Base-by-base conservation (phyloP, 2,329 filamentous ascomycete species). In the Pseudogymnoascus sp. region DNA sequence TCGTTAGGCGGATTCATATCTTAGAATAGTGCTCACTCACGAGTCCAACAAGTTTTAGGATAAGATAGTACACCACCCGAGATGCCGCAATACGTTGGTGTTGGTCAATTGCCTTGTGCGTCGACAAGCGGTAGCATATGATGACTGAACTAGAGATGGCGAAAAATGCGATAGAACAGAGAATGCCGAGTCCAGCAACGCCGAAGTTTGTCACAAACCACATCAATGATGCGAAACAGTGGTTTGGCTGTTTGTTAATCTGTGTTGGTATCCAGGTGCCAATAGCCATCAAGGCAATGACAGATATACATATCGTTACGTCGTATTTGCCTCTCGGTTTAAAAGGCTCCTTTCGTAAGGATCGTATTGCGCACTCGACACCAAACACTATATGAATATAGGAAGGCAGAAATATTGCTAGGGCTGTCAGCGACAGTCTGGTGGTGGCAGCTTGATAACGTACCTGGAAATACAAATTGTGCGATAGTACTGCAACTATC, bases 221-320 rank as follows among this genome's bases (percentile, higher is more conserved):
- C 67, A 89, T 84, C 6, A 90, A 77, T 5, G 84, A 86, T 23
- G 85, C 85, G 68, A 89, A 86, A 75, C 88, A 90, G 61, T 81
- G 79, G 66, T 86, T 81, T 5, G 79, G 79, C 46, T 86, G 81
- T 4, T 77, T 79, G 66, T 81, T 75, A 60, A 84, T 77, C 63
- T 82, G 76, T 14, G 85, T 84, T 25, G 87, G 81, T 38, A 86
- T 75, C 74, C 86, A 87, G 18, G 82, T 85, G 38, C 75, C 73
- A 36, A 89, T 71, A 18, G 83, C 70, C 64, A 85, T 75, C 53
- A 83, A 71, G 16, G 79, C 73, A 25, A 87, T 73, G 11, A 80
- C 70, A 18, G 73, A 77, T 31, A 86, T 73, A 71, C 86, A 89
- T 31, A 85, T 80, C 2, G 78, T 74, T 25, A 86, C 79, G 37